Percentiles rank a stretch among this genome's conserved stretches.
phyloP scores from a whole-genome alignment of 2,329 filamentous ascomycete species.

The Chrysosporium queenslandicum region DNA sequence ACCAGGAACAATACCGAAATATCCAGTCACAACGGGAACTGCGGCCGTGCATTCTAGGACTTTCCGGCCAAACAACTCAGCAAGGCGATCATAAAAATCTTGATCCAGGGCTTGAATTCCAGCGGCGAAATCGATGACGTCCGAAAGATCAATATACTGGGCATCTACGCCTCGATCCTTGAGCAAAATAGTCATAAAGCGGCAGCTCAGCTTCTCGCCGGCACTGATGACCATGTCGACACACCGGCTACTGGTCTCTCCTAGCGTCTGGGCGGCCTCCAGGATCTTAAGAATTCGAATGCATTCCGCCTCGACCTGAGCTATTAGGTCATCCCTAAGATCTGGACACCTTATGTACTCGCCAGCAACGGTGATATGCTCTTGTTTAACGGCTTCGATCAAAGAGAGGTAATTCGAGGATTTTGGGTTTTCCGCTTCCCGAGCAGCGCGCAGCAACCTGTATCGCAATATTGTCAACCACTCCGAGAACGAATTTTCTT shows the following conservation, averaged over 20 bases:
- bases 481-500: neutral
- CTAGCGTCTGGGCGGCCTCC: slow-evolving; percentile 50
- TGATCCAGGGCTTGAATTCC: slow-evolving; percentile 50
- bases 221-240: slow-evolving; percentile 88
- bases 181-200: slow-evolving; percentile 76
- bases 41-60: slow-evolving; percentile 55
- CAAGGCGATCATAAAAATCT: slow-evolving; percentile 59
- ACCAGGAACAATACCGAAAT: slow-evolving; percentile 87
- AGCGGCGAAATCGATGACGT: slow-evolving; percentile 59
- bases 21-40: slow-evolving; percentile 78
- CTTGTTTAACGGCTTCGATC: slow-evolving; percentile 68
- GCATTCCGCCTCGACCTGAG: slow-evolving; percentile 68
- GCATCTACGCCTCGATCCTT: slow-evolving; percentile 72
- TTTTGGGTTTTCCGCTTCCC: slow-evolving; percentile 40
- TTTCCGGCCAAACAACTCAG: slow-evolving; percentile 52
- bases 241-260: slow-evolving; percentile 64
- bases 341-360: slow-evolving; percentile 49
- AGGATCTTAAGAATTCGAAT: slow-evolving; percentile 66
- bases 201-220: slow-evolving; percentile 90
- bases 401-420: slow-evolving; percentile 58
- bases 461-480: neutral
- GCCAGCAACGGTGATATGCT: slow-evolving; percentile 67
- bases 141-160: slow-evolving; percentile 81
- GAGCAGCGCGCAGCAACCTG: slow-evolving; percentile 39
- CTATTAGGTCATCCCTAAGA: slow-evolving; percentile 50